Base-by-base conservation (phyloP, 768 basidiomycete genomes). In the Rhodotorula taiwanensis region DNA sequence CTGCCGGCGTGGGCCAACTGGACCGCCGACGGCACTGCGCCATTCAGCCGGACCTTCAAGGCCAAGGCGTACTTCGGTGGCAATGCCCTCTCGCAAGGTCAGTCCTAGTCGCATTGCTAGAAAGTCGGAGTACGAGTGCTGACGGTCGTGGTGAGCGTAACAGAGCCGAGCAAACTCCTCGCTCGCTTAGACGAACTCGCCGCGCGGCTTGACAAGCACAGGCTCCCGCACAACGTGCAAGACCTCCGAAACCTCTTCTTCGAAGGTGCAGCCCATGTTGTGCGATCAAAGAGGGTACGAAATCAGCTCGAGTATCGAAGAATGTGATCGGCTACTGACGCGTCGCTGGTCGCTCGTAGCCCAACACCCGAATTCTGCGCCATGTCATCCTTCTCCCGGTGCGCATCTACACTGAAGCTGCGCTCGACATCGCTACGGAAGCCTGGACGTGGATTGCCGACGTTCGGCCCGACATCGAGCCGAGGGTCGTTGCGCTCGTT, bases 381-480 rank as follows among this genome's bases (percentile, higher is more conserved):
- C 86, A 90, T 74, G 79, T 98, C 30, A 92, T 98, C 13, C 80
- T 81, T 39, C 76, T 98, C 23, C 95, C 95, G 0, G 88, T 98
- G 71, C 86, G 88, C 59, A 85, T 88, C 5, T 89, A 89, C 66
- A 92, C 88, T 1, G 89, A 92, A 2, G 79, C 88, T 7, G 84
- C 91, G 1, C 83, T 97, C 60, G 82, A 88, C 21, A 83, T 88
- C 3, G 93, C 89, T 0, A 85, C 92, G 47, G 92, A 98, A 73
- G 86, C 87, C 15, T 98, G 95, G 95, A 90, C 87, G 5, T 97
- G 93, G 93, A 81, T 95, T 0, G 86, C 95, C 55, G 84, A 88
- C 20, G 88, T 94, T 74, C 83, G 88, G 62, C 85, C 88, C 0
- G 81, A 82, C 51, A 79, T 87, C 16, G 93, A 97, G 75, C 83